These are phyloP conservation scores for Lenwebbia sp. DNA, from an alignment of 345 rosid species.

Conservation along the genomic window DNA sequence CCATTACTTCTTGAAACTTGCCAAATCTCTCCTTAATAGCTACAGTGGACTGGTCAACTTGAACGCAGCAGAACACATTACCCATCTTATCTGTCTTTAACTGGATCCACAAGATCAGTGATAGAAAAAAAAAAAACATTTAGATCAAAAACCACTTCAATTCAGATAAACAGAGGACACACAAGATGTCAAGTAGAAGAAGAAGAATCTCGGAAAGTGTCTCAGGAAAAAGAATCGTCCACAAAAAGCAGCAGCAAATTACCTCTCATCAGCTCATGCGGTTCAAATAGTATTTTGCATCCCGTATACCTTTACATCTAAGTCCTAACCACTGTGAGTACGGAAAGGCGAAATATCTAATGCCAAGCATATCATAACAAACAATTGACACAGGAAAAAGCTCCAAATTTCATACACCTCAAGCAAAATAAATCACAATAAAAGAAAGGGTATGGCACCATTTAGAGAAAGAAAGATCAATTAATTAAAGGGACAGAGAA, in stretches of 20 bases:
- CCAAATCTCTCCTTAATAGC: constrained; percentile 31
- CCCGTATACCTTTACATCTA: not conserved
- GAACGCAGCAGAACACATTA: constrained; percentile 15
- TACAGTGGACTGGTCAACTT: constrained; percentile 31
- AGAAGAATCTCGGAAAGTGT: not conserved
- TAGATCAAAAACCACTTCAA: not conserved
- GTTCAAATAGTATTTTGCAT: not conserved
- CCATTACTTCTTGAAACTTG: constrained; percentile 21
- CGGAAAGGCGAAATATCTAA: not conserved
- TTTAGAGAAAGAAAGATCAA: not conserved
- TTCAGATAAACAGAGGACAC: not conserved
- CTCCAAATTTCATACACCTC: not conserved
- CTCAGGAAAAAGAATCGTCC: not conserved
- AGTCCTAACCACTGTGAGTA: not conserved
- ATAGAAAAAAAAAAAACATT: not conserved
- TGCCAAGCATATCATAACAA: not conserved
- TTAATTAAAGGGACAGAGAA: not conserved
- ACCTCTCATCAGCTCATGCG: not conserved
- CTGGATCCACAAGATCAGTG: not conserved
- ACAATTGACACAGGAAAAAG: not conserved
- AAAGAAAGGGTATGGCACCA: not conserved
- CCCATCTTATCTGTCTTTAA: constrained; percentile 17
- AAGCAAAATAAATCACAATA: not conserved
- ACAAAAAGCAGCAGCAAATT: not conserved
- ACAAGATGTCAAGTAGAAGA: not conserved